A percentile compares a stretch with the other conserved stretches of the same genome.
Evolutionary conservation across 192 early-diverging fungal genomes (phyloP).

Genomic region (Coemansia sp.): DNA sequence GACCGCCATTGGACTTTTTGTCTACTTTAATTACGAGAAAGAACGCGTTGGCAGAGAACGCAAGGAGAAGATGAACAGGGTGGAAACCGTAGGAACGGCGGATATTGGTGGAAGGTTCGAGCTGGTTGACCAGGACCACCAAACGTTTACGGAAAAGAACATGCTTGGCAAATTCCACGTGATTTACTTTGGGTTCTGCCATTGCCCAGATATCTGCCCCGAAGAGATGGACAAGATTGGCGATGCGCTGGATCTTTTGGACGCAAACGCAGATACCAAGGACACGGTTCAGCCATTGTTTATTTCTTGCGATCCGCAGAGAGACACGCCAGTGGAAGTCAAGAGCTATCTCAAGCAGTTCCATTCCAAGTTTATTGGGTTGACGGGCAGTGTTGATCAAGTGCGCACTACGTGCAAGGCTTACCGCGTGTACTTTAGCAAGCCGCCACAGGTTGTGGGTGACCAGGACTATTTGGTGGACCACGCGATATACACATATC

Average conservation of each 20-base stretch:
- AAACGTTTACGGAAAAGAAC: conserved; percentile 68
- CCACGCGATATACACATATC: conserved; percentile 97
- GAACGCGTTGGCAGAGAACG: conserved; percentile 52
- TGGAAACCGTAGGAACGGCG: conserved; percentile 78
- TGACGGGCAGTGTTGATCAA: conserved; percentile 86
- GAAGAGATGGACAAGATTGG: conserved; percentile 99
- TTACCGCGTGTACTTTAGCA: conserved; percentile 93
- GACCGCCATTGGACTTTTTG: conserved; percentile 60
- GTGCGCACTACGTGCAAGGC: conserved; percentile 81
- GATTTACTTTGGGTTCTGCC: conserved; percentile 99
- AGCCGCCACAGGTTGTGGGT: conserved; percentile 75
- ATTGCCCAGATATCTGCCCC: conserved; percentile 99
- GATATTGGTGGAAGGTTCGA: conserved; percentile 87
- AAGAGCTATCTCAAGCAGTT: conserved; percentile 81
- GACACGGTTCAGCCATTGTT: conserved; percentile 81
- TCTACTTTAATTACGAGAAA: conserved; percentile 68
- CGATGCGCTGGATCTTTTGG: conserved; percentile 71
- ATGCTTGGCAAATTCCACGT: conserved; percentile 84
- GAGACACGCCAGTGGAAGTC: conserved; percentile 83
- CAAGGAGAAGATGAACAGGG: conserved; percentile 10
- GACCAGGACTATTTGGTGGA: conserved; percentile 96
- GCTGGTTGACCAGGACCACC: conserved; percentile 78
- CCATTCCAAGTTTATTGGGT: conserved; percentile 88
- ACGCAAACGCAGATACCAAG: conserved; percentile 49
- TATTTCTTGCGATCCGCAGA: conserved; percentile 94